Percentiles rank a stretch among this genome's conserved stretches.
Conservation (phyloP, 257 asterid genomes). For the Nicotiana obtusifolia region DNA sequence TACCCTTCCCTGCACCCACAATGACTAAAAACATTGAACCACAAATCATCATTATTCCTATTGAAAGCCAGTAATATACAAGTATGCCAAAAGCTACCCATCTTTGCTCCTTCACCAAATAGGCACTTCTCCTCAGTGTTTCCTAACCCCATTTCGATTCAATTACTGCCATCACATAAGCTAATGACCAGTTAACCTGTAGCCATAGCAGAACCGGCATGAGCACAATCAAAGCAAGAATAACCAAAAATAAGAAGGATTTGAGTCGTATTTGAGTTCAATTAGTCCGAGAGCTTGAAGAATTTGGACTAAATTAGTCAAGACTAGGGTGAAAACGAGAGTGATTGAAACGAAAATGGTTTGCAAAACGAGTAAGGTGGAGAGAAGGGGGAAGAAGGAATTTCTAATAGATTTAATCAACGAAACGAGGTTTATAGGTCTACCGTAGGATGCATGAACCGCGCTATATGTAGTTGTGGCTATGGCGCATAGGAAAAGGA, state of each 20-base stretch:
- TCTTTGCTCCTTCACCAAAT: slow-evolving; percentile 10
- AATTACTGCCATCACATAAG: slow-evolving; percentile 9
- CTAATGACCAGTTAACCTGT: slow-evolving; percentile 11
- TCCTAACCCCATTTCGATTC: slow-evolving; percentile 13
- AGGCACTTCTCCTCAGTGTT: slow-evolving; percentile 9
- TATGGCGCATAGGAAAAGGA: too few species aligned
- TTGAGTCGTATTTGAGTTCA: neutral
- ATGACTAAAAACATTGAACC: slow-evolving; percentile 18
- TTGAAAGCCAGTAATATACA: slow-evolving; percentile 20
- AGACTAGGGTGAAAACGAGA: neutral
- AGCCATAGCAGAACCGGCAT: neutral
- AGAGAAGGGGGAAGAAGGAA: neutral
- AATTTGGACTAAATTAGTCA: neutral
- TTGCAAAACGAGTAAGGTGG: neutral
- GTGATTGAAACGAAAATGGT: neutral
- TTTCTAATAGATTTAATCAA: neutral
- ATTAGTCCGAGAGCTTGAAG: neutral
- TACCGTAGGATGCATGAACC: too few species aligned
- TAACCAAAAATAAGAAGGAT: neutral
- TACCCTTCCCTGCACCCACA: slow-evolving; percentile 30
- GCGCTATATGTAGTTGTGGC: too few species aligned
- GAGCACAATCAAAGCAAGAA: neutral
- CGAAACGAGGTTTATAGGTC: too few species aligned
- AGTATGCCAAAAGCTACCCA: neutral
- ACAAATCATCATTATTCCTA: slow-evolving; percentile 38